A percentile compares a stretch with the other conserved stretches of the same genome.
Evolutionary conservation across 257 asterid genomes (phyloP).

Genomic region (Mitragyna speciosa): DNA sequence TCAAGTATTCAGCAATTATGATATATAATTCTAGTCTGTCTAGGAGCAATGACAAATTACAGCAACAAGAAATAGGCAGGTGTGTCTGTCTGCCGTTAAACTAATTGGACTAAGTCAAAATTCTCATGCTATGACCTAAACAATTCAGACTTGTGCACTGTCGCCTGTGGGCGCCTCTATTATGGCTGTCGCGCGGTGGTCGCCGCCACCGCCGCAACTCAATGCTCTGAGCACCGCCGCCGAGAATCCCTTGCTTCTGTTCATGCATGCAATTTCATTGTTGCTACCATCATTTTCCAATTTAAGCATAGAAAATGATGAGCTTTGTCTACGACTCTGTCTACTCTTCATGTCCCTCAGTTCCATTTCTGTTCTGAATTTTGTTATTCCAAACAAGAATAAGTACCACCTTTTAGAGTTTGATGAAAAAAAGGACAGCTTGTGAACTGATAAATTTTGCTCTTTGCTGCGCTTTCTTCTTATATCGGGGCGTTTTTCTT

Average conservation of each 20-base stretch:
- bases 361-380: constrained; percentile 42
- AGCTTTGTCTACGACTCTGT: constrained; percentile 51
- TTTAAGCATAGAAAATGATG: constrained; percentile 19
- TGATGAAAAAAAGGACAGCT: constrained; percentile 41
- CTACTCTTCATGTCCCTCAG: constrained; percentile 58
- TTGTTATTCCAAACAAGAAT: constrained; percentile 51
- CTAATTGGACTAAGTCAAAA: constrained; percentile 13
- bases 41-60: not conserved
- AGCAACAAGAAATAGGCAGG: not conserved
- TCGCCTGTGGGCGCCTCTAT: constrained; percentile 26
- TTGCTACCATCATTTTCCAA: constrained; percentile 12
- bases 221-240: constrained; percentile 46
- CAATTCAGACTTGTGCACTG: constrained; percentile 15
- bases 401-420: constrained; percentile 48
- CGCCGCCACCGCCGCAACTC: constrained; percentile 41
- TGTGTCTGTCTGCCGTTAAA: not conserved
- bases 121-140: not conserved
- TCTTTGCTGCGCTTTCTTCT: constrained; percentile 25
- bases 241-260: constrained; percentile 36
- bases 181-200: constrained; percentile 27
- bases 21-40: not conserved
- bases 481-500: constrained; percentile 17
- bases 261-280: constrained; percentile 12
- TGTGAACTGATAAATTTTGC: constrained; percentile 23
- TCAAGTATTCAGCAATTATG: not conserved